A percentile compares a stretch with the other conserved stretches of the same genome.
Evolutionary conservation across 331 rosid genomes (phyloP).

Genomic region (Acacia pycnantha): DNA sequence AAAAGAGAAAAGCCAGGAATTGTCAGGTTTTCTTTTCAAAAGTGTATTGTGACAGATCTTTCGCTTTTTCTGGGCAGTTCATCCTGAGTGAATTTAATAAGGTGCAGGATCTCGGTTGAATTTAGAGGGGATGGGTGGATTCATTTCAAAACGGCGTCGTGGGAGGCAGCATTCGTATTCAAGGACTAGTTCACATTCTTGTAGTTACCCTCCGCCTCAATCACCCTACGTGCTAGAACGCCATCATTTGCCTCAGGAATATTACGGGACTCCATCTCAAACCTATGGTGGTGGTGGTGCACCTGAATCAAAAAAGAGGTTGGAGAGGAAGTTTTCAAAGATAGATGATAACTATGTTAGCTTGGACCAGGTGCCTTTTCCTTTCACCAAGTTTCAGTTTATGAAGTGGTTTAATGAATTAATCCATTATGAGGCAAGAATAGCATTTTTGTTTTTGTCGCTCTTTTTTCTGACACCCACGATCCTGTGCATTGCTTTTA

Average conservation of each 20-base stretch:
- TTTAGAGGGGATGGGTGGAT: conserved; percentile 70
- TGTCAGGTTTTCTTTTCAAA: background rate
- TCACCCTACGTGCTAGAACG: conserved; percentile 47
- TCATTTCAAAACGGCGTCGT: conserved; percentile 52
- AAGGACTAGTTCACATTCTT: conserved; percentile 42
- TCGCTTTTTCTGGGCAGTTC: conserved; percentile 12
- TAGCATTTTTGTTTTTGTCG: background rate
- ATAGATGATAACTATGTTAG: conserved; percentile 69
- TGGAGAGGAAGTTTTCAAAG: conserved; percentile 64
- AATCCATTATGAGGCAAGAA: background rate
- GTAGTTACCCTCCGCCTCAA: conserved; percentile 49
- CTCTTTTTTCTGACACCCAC: background rate
- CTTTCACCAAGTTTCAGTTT: conserved; percentile 2
- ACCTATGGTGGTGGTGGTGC: conserved; percentile 43
- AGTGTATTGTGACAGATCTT: conserved; percentile 3
- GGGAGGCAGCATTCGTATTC: conserved; percentile 45
- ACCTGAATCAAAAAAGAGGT: conserved; percentile 37
- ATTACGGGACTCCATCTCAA: conserved; percentile 46
- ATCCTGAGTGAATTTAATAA: conserved; percentile 20
- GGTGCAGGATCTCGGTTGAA: conserved; percentile 33
- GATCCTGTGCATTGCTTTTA: background rate
- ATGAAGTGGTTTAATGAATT: conserved; percentile 4
- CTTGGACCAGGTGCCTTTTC: conserved; percentile 68
- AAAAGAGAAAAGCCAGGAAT: background rate
- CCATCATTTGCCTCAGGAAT: conserved; percentile 39